Evolutionary conservation across 2,329 filamentous ascomycete species (phyloP), one percentile per base, ranked within the genome.

Genomic region (Alternaria postmessia): DNA sequence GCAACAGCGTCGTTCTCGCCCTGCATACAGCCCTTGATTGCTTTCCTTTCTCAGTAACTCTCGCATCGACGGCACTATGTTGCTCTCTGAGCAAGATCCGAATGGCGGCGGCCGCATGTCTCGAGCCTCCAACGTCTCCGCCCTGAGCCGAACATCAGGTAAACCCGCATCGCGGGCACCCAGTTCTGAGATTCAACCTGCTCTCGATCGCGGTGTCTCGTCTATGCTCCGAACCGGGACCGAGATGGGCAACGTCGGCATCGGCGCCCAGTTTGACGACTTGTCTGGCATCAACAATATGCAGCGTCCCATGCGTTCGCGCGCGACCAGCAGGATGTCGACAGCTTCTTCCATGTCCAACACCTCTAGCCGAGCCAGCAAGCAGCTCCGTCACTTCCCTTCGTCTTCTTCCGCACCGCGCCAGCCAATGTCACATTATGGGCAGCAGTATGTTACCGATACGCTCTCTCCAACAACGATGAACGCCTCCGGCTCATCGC

Each of bases 191-290:
- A 72, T 68, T 61, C 72, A 72, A 51, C 74, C 72, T 54, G 74
- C 76, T 57, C 61, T 57, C 5, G 56, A 46, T 26, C 79, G 79
- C 26, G 81, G 79, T 41, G 78, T 84, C 61, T 74, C 81, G 72
- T 82, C 80, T 63, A 84, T 84, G 82, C 80, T 84, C 56, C 80
- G 81, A 59, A 84, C 81, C 11, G 80, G 79, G 8, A 84, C 81
- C 1, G 82, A 84, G 66, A 78, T 82, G 49, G 81, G 82, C 51
- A 79, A 83, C 61, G 73, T 84, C 48, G 80, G 76, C 11, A 36
- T 38, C 46, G 70, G 76, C 28, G 32, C 36, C 18, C n/a, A 56
- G 6, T 70, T 82, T 6, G 77, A 78, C 52, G 66, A 73, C 68
- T 73, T 72, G 38, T 72, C 75, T 46, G 74, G 78, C 30, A 67